Evolutionary conservation across 495 filamentous ascomycete species (phyloP).

Genomic region (Tetracladium marchalianum): DNA sequence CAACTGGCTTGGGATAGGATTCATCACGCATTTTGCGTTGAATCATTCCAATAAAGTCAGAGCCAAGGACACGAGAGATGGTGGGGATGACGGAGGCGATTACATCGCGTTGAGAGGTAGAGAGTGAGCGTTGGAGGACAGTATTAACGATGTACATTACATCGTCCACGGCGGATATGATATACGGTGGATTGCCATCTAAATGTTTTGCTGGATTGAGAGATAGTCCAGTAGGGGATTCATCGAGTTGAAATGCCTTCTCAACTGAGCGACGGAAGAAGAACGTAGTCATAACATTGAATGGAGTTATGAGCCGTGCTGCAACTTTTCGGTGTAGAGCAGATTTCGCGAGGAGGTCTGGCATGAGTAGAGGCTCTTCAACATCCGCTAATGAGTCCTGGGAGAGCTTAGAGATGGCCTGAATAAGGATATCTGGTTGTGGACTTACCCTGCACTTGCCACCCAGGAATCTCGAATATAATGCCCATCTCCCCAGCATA

Average conservation of each 20-base stretch:
- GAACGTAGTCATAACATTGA: conserved; percentile 84
- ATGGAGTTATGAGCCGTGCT: conserved; percentile 61
- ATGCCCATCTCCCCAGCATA: conserved; percentile 89
- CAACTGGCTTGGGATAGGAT: conserved; percentile 65
- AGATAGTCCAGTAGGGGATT: conserved; percentile 70
- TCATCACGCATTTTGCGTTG: conserved; percentile 97
- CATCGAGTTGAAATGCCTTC: conserved; percentile 96
- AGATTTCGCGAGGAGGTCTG: conserved; percentile 63
- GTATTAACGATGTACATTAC: conserved; percentile 99
- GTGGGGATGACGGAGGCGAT: conserved; percentile 68
- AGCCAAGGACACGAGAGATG: conserved; percentile 74
- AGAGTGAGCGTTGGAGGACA: conserved; percentile 72
- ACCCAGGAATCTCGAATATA: conserved; percentile 83
- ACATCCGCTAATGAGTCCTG: conserved; percentile 34
- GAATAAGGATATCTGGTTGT: conserved; percentile 3
- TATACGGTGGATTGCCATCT: conserved; percentile 69
- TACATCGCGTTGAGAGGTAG: conserved; percentile 71
- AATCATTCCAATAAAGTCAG: conserved; percentile 93
- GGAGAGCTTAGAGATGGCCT: conserved; percentile 18
- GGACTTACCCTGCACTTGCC: conserved; percentile 47
- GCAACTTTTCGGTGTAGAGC: conserved; percentile 65
- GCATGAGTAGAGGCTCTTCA: conserved; percentile 44
- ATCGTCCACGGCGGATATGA: conserved; percentile 92
- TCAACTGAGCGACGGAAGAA: conserved; percentile 94
- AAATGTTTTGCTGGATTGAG: conserved; percentile 60